Conservation (phyloP, 371 early-diverging fungal species). For the Apophysomyces variabilis region DNA sequence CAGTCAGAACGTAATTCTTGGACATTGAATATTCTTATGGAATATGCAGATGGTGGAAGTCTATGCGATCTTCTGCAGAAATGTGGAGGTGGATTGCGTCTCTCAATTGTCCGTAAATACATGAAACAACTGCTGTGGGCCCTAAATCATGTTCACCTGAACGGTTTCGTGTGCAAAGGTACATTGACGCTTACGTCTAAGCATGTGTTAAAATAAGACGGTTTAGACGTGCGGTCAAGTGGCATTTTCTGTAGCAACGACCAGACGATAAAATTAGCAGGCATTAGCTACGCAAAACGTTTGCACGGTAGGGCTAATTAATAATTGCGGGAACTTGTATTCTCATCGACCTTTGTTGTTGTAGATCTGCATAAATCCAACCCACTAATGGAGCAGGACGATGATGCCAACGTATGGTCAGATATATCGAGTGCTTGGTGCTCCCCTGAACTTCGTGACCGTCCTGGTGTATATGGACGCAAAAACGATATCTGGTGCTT, state of each 20-base stretch:
- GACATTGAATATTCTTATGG: constrained; percentile 62
- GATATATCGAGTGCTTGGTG: constrained; percentile 43
- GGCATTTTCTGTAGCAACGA: constrained; percentile 43
- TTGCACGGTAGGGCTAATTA: constrained; percentile 38
- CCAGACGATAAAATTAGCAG: constrained; percentile 46
- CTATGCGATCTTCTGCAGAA: constrained; percentile 50
- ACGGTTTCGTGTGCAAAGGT: constrained; percentile 68
- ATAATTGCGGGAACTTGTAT: neutral
- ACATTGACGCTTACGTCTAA: neutral
- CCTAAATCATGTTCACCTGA: constrained; percentile 59
- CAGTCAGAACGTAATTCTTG: constrained; percentile 39
- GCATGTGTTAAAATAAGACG: neutral
- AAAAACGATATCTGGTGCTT: constrained; percentile 83
- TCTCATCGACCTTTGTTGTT: neutral
- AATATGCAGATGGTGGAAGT: constrained; percentile 52
- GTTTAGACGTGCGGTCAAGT: constrained; percentile 41
- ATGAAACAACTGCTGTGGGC: constrained; percentile 64
- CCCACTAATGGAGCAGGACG: constrained; percentile 43
- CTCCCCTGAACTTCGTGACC: constrained; percentile 62
- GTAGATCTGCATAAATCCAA: constrained; percentile 50
- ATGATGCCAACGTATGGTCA: constrained; percentile 29
- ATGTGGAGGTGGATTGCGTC: constrained; percentile 53
- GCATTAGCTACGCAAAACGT: constrained; percentile 52
- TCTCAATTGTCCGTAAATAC: constrained; percentile 58
- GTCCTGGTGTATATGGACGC: constrained; percentile 62